Conservation (phyloP, 768 basidiomycete genomes). For the Lactarius tabidus region DNA sequence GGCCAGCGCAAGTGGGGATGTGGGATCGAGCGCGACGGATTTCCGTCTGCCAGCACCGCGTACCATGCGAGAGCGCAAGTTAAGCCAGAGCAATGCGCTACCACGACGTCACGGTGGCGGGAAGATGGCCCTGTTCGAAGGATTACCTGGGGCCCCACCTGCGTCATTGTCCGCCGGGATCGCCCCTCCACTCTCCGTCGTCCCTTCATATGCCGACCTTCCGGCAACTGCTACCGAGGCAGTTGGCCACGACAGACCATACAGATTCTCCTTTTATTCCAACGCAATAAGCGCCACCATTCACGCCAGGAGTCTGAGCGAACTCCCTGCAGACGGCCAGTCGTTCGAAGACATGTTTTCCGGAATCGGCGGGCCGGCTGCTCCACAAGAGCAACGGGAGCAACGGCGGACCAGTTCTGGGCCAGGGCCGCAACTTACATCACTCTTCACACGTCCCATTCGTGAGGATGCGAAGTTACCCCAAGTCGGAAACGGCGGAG, state of each 20-base stretch:
- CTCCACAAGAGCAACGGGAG: background rate
- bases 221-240: slow-evolving; percentile 9
- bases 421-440: slow-evolving; percentile 6
- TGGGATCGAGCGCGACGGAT: slow-evolving; percentile 25
- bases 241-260: slow-evolving; percentile 73
- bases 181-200: slow-evolving; percentile 34
- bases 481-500: slow-evolving; percentile 9
- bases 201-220: slow-evolving; percentile 43
- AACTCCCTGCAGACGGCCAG: slow-evolving; percentile 92
- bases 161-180: slow-evolving; percentile 34
- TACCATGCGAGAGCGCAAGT: slow-evolving; percentile 74
- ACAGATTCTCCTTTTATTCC: slow-evolving; percentile 98
- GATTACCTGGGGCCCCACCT: slow-evolving; percentile 42
- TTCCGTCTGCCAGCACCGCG: slow-evolving; percentile 43
- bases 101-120: slow-evolving; percentile 62
- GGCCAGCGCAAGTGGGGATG: slow-evolving; percentile 22
- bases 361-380: slow-evolving; percentile 36
- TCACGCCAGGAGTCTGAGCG: slow-evolving; percentile 87
- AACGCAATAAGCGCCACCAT: slow-evolving; percentile 90
- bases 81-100: slow-evolving; percentile 74
- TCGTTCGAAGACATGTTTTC: slow-evolving; percentile 87
- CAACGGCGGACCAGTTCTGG: slow-evolving; percentile 5
- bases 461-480: background rate
- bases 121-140: slow-evolving; percentile 90
- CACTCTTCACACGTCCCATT: background rate